A percentile compares a stretch with the other conserved stretches of the same genome.
These are phyloP conservation scores for Paecilomyces sp. DNA, from an alignment of 2,329 filamentous ascomycete genomes.

Conservation along the genomic window DNA sequence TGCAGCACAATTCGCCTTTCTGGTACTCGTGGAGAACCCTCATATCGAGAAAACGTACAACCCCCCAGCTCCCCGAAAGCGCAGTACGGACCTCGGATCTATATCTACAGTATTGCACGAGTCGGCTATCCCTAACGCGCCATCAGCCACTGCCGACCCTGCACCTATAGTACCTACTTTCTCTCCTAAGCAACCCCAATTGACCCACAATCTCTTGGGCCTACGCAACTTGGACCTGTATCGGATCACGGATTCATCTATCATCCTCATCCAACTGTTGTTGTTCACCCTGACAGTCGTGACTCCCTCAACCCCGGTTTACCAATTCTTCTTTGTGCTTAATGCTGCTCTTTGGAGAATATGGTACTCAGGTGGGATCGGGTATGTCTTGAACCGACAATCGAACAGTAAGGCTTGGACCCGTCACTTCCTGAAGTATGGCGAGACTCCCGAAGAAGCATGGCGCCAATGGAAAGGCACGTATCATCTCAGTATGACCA, in stretches of 20 bases:
- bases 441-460: slow-evolving; percentile 81
- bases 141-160: slow-evolving; percentile 26
- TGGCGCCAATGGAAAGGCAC: slow-evolving; percentile 98
- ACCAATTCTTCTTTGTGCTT: slow-evolving; percentile 70
- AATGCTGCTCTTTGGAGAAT: slow-evolving; percentile 79
- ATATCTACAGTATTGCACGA: slow-evolving; percentile 21
- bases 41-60: slow-evolving; percentile 99
- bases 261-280: slow-evolving; percentile 69
- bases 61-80: slow-evolving; percentile 66
- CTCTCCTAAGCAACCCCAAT: slow-evolving; percentile 49
- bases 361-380: slow-evolving; percentile 87
- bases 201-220: slow-evolving; percentile 78
- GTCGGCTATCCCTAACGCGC: slow-evolving; percentile 23
- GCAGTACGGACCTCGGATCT: slow-evolving; percentile 24
- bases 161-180: slow-evolving; percentile 35
- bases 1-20: slow-evolving; percentile 86
- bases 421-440: slow-evolving; percentile 93
- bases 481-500: slow-evolving; percentile 84
- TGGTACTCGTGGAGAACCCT: slow-evolving; percentile 87
- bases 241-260: slow-evolving; percentile 75
- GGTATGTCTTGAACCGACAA: slow-evolving; percentile 75
- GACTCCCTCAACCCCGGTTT: slow-evolving; percentile 68
- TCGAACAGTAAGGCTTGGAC: slow-evolving; percentile 93
- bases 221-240: slow-evolving; percentile 79
- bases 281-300: slow-evolving; percentile 64